Percentiles rank a stretch among this genome's conserved stretches.
phyloP scores from a whole-genome alignment of 352 stramenopile species.

The Pythium vanterpoolii region DNA sequence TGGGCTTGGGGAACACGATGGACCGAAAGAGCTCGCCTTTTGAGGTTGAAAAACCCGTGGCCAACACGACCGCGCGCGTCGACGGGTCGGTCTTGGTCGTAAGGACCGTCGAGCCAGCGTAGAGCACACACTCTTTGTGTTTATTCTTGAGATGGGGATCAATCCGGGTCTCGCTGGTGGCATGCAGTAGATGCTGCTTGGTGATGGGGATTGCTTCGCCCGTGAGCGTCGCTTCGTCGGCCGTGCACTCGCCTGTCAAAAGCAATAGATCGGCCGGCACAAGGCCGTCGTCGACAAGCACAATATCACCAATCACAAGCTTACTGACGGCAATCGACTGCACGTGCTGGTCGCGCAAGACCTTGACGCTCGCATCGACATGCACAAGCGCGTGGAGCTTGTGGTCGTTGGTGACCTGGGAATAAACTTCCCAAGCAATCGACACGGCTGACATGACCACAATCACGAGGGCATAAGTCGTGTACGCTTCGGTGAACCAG shows the following conservation, averaged over 20 bases:
- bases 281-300: constrained; percentile 59
- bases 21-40: constrained; percentile 39
- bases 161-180: constrained; percentile 17
- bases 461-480: constrained; percentile 64
- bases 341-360: constrained; percentile 54
- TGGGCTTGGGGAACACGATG: constrained; percentile 28
- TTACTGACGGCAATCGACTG: constrained; percentile 36
- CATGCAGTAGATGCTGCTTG: constrained; percentile 38
- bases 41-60: constrained; percentile 31
- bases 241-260: constrained; percentile 59
- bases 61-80: constrained; percentile 26
- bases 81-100: constrained; percentile 16
- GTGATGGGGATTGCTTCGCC: constrained; percentile 79
- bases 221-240: constrained; percentile 75
- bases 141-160: constrained; percentile 41
- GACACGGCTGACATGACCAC: constrained; percentile 59
- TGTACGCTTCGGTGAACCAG: constrained; percentile 69
- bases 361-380: constrained; percentile 51
- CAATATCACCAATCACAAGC: constrained; percentile 68
- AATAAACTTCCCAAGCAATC: constrained; percentile 65
- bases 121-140: constrained; percentile 49
- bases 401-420: constrained; percentile 56
- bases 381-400: constrained; percentile 60
- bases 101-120: constrained; percentile 49
- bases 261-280: constrained; percentile 64